Evolutionary conservation across 2,329 filamentous ascomycete species (phyloP), one percentile per base, ranked within the genome.

Genomic region (Hypoxylon sp.): DNA sequence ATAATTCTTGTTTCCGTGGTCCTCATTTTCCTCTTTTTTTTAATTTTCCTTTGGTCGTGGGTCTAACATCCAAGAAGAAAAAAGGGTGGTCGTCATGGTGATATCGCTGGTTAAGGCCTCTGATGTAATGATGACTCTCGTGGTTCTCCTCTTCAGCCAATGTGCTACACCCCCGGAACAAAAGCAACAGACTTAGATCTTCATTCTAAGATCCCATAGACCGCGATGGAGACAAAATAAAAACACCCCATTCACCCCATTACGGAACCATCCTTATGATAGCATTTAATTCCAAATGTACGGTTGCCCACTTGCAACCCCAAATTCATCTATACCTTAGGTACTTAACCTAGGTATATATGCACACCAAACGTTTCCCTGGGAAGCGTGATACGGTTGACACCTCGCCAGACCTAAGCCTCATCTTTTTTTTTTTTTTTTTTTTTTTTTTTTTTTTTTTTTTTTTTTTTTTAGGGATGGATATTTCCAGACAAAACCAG

Each of bases 91-190:
- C 65, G 65, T 71, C 68, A 68, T 65, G 55, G 46, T 71, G 68
- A 71, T 59, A 58, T 19, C 47, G 48, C 29, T 13, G 10, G 53
- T 8, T 44, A 22, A 33, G 52, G 31, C n/a, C 47, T 55, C 26
- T 71, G 68, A 71, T 69, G 68, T 71, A 64, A 69, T 71, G 2
- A 71, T 71, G 59, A 71, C 63, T 31, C 29, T 54, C 46, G 29
- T 37, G 9, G 8, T 53, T 54, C 61, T 37, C 35, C 17, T 11
- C 19, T 52, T 58, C 39, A 11, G 24, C 47, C 50, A 52, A 57
- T 33, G 13, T 33, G 22, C 33, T 10, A 11, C 47, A 35, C 11
- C 47, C 47, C 29, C 9, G 37, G 39, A 48, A 3, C 33, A 35
- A 47, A 42, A 47, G 5, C 51, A 33, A 58, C 35, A 14, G 19